These are phyloP conservation scores for Dacryopinax spathularia DNA, from an alignment of 768 basidiomycete species.

Conservation along the genomic window DNA sequence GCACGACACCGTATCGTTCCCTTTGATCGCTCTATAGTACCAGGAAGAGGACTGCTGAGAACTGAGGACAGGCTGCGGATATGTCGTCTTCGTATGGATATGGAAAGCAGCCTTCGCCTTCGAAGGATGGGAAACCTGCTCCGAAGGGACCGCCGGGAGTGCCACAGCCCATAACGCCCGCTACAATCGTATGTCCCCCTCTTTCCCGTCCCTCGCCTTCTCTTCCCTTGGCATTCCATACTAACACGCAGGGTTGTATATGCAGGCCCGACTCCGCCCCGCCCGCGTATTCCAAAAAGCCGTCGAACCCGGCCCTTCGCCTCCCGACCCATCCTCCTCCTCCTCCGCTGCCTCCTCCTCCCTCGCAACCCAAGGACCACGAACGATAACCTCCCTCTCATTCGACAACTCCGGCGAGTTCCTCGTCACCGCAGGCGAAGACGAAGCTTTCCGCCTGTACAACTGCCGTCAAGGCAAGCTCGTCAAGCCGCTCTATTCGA, in stretches of 20 bases:
- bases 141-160: not conserved
- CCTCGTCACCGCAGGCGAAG: conserved; percentile 75
- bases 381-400: conserved; percentile 72
- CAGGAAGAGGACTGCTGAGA: too few species aligned
- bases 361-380: conserved; percentile 32
- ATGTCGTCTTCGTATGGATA: conserved; percentile 41
- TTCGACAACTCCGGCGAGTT: conserved; percentile 87
- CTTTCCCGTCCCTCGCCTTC: not conserved
- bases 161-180: conserved; percentile 6
- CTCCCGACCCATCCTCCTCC: conserved; percentile 24
- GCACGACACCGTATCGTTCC: too few species aligned
- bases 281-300: conserved; percentile 77
- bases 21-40: too few species aligned
- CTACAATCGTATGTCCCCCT: conserved; percentile 5
- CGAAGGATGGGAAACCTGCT: not conserved
- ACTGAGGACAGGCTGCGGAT: not conserved
- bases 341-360: conserved; percentile 26
- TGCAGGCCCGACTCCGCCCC: conserved; percentile 62
- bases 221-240: not conserved
- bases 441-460: conserved; percentile 83
- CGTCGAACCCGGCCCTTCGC: conserved; percentile 45
- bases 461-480: conserved; percentile 83
- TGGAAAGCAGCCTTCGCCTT: conserved; percentile 12
- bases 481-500: conserved; percentile 67
- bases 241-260: not conserved